These are phyloP conservation scores for Macrocybe gigantea DNA, from an alignment of 768 basidiomycete genomes.

Conservation along the genomic window DNA sequence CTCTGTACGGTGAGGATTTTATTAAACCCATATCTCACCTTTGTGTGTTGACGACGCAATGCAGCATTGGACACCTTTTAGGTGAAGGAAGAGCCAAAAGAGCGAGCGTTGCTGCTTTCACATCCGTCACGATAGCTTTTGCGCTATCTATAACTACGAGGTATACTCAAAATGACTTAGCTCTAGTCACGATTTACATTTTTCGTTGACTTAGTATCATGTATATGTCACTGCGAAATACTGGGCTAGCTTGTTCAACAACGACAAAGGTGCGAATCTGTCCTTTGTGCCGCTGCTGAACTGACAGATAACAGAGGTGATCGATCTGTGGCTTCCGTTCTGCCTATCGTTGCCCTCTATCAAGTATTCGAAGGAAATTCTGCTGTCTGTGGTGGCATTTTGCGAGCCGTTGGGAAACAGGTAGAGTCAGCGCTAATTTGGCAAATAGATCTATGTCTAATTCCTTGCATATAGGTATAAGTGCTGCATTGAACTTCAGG, in stretches of 20 bases:
- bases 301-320: background rate
- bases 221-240: background rate
- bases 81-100: conserved; percentile 8
- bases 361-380: background rate
- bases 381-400: background rate
- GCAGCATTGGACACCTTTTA: conserved; percentile 4
- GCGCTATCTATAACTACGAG: too few relatives aligned
- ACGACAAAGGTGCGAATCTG: background rate
- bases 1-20: conserved; percentile 61
- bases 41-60: conserved; percentile 4
- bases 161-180: too few relatives aligned
- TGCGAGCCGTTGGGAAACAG: background rate
- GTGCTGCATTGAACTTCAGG: too few relatives aligned
- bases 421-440: background rate
- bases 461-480: background rate
- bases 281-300: too few relatives aligned
- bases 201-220: background rate
- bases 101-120: conserved; percentile 3
- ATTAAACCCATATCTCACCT: background rate
- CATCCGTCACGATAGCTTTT: too few relatives aligned
- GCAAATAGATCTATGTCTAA: background rate
- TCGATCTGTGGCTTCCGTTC: background rate
- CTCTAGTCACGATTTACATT: background rate
- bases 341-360: background rate
- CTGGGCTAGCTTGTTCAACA: background rate